Percentiles rank a stretch among this genome's conserved stretches.
These are phyloP conservation scores for Xylaria sp. DNA, from an alignment of 2,329 filamentous ascomycete species.

Conservation along the genomic window DNA sequence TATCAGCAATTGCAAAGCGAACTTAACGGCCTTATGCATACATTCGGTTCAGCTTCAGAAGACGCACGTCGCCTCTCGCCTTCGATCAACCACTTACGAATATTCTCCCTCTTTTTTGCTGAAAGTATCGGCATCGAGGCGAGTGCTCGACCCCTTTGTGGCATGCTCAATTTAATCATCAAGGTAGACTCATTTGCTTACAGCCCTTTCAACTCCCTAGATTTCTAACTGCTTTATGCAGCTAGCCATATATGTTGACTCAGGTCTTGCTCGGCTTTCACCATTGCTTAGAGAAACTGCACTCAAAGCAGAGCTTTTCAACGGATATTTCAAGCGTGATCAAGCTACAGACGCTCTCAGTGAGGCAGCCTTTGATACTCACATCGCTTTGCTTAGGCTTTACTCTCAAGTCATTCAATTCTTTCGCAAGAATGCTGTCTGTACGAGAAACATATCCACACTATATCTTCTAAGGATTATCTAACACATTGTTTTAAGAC, in stretches of 20 bases:
- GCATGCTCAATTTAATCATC: not conserved
- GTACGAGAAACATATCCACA: not conserved
- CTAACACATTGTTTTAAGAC: not conserved
- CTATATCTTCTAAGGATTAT: not conserved
- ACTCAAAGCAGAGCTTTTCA: too few relatives aligned
- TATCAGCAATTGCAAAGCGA: not conserved
- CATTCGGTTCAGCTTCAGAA: not conserved
- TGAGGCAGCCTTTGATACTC: too few relatives aligned
- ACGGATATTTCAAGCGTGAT: too few relatives aligned
- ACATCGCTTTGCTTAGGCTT: not conserved
- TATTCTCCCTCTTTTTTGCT: not conserved
- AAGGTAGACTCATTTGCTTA: not conserved
- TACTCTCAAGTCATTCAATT: not conserved
- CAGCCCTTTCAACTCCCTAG: too few relatives aligned
- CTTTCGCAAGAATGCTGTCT: not conserved
- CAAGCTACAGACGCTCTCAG: too few relatives aligned
- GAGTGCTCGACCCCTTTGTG: not conserved
- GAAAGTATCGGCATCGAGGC: not conserved
- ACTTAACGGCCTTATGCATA: not conserved
- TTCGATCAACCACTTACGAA: not conserved
- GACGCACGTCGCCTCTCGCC: not conserved
- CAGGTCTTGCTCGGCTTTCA: too few relatives aligned
- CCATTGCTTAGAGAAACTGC: too few relatives aligned
- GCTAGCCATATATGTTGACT: not conserved
- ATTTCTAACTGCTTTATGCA: not conserved